A percentile compares a stretch with the other conserved stretches of the same genome.
phyloP scores from a whole-genome alignment of 1,139 yeast species.

The Meyerozyma carpophila region DNA sequence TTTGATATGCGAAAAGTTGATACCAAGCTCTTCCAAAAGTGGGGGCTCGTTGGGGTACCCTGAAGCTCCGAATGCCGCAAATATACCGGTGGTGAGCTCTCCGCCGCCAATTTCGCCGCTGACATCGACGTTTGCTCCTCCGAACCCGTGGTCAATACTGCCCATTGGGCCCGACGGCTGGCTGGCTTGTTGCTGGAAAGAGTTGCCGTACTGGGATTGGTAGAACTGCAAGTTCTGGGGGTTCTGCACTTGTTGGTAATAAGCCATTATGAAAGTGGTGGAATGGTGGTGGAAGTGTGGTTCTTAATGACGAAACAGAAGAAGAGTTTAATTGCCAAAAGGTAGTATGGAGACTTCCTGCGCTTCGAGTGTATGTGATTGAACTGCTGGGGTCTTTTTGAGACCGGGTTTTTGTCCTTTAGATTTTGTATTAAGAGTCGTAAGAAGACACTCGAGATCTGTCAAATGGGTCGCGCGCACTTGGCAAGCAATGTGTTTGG shows the following conservation, averaged over 20 bases:
- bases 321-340: not conserved
- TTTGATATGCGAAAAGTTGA: slow-evolving; percentile 83
- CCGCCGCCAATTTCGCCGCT: slow-evolving; percentile 47
- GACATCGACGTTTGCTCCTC: slow-evolving; percentile 34
- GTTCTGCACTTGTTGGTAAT: slow-evolving; percentile 31
- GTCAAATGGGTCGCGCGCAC: not conserved
- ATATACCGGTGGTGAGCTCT: slow-evolving; percentile 66
- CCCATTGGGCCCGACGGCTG: slow-evolving; percentile 23
- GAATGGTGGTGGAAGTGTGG: too few relatives aligned
- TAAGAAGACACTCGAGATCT: not conserved
- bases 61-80: slow-evolving; percentile 89
- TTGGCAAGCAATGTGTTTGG: not conserved
- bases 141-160: slow-evolving; percentile 35
- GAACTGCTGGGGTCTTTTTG: too few relatives aligned
- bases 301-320: too few relatives aligned
- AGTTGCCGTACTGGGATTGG: slow-evolving; percentile 34
- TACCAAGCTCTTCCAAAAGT: slow-evolving; percentile 84
- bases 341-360: not conserved
- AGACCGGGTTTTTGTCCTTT: too few relatives aligned
- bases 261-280: slow-evolving; percentile 23
- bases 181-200: slow-evolving; percentile 20
- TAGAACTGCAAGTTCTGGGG: slow-evolving; percentile 44
- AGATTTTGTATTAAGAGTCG: too few relatives aligned
- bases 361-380: too few relatives aligned
- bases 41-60: slow-evolving; percentile 97